These are phyloP conservation scores for Leccinum subgranulosum DNA, from an alignment of 768 basidiomycete genomes.

Conservation along the genomic window DNA sequence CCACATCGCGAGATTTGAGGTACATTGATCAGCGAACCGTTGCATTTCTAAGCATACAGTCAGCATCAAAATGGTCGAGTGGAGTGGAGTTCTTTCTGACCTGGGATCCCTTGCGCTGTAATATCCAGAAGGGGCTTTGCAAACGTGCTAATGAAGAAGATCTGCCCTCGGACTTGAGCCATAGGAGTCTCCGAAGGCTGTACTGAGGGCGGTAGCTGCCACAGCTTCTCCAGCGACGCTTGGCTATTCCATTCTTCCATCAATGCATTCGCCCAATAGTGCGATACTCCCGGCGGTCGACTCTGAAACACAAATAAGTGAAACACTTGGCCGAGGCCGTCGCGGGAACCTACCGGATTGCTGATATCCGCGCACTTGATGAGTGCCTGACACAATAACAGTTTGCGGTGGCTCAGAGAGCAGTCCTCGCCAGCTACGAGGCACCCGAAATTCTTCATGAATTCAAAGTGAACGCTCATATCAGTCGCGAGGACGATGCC, in stretches of 20 bases:
- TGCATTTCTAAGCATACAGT: slow-evolving; percentile 52
- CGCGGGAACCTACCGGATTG: slow-evolving; percentile 74
- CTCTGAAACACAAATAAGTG: slow-evolving; percentile 47
- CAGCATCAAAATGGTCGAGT: slow-evolving; percentile 7
- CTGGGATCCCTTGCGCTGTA: slow-evolving; percentile 68
- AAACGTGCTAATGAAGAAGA: slow-evolving; percentile 84
- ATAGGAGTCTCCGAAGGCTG: slow-evolving; percentile 46
- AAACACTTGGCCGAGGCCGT: neutral
- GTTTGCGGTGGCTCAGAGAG: slow-evolving; percentile 47
- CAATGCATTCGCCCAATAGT: slow-evolving; percentile 89
- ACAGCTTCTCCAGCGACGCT: slow-evolving; percentile 77
- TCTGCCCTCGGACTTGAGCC: slow-evolving; percentile 76
- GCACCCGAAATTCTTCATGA: slow-evolving; percentile 66
- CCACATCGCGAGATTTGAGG: slow-evolving; percentile 71
- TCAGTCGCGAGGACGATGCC: slow-evolving; percentile 90
- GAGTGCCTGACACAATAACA: slow-evolving; percentile 82
- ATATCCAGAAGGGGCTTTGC: slow-evolving; percentile 82
- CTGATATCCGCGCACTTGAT: slow-evolving; percentile 99
- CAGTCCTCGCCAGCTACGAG: slow-evolving; percentile 42
- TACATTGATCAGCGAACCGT: slow-evolving; percentile 63
- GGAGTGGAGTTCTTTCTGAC: slow-evolving; percentile 37
- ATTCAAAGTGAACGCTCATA: slow-evolving; percentile 86
- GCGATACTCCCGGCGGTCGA: slow-evolving; percentile 87
- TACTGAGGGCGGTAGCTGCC: slow-evolving; percentile 65
- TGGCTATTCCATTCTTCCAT: slow-evolving; percentile 91